Percentiles rank a stretch among this genome's conserved stretches.
Evolutionary conservation across 129 eudicot genomes (phyloP).

Genomic region (Deinandra increscens): DNA sequence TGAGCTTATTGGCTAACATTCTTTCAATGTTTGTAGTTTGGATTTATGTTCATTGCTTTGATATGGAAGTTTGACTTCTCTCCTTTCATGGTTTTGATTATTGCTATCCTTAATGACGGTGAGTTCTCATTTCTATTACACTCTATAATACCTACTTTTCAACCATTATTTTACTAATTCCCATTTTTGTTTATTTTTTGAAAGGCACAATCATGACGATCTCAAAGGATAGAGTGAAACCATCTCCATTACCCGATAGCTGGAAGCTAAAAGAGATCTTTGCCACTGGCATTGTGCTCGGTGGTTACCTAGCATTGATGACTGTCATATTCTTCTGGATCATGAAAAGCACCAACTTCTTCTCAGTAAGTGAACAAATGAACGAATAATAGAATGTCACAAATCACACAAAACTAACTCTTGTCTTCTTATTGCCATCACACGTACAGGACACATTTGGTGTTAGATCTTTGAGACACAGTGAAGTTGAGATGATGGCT

Average conservation of each 20-base stretch:
- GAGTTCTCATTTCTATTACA: constrained; percentile 20
- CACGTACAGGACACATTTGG: constrained; percentile 59
- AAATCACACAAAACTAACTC: background rate
- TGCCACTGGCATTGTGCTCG: constrained; percentile 91
- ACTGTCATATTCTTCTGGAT: constrained; percentile 96
- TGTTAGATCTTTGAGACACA: constrained; percentile 53
- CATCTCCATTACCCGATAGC: constrained; percentile 95
- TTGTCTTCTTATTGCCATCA: constrained; percentile 1
- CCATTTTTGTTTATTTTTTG: background rate
- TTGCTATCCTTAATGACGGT: constrained; percentile 95
- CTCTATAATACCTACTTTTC: background rate
- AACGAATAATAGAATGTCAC: background rate
- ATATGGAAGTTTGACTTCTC: constrained; percentile 95
- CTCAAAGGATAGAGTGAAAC: constrained; percentile 96
- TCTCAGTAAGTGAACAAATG: constrained; percentile 52
- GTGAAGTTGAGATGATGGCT: constrained; percentile 78
- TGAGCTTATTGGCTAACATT: background rate
- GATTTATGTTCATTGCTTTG: constrained; percentile 93
- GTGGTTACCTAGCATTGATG: constrained; percentile 90
- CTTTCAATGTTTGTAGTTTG: constrained; percentile 54
- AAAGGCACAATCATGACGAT: constrained; percentile 97
- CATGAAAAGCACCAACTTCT: constrained; percentile 71
- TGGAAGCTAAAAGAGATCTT: constrained; percentile 96
- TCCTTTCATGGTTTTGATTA: constrained; percentile 98
- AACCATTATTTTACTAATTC: background rate